Base-by-base conservation (phyloP, 305 asterid genomes). In the Fraxinus paxiana region DNA sequence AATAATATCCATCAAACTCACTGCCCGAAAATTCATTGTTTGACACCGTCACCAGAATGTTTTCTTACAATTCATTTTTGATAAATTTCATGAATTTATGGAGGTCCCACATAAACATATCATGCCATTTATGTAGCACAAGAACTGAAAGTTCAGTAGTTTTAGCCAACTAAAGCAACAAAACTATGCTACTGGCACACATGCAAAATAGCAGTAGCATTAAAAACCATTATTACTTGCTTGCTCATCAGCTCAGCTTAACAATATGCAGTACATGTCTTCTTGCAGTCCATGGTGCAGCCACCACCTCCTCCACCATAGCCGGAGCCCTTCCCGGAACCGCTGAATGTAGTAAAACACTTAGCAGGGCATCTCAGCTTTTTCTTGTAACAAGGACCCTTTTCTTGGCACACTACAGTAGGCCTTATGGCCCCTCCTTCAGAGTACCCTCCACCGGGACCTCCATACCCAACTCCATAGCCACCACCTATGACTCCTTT, bases 251-350 rank as follows among this genome's bases (percentile, higher is more conserved):
- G 71, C 31, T 67, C 28, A n/a, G 63, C 77, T 86, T 71, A 94
- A 87, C 99, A 96, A 22, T 82, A 87, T 79, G 97, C 98, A 4
- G 51, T 72, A 76, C 99, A 96, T 34, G 87, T 92, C 82, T 91
- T 87, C 89, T 85, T 73, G 91, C 99, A 96, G 63, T 94, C 98
- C 4, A 92, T 48, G 84, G 91, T 90, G 89, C 99, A 96, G 0
- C 98, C 96, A 6, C 98, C 99, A 5, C 59, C 94, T 0, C 97
- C 99, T 28, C 98, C 97, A 15, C 97, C 99, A 37, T 76, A 88
- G 0, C 99, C 98, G 67, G 85, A 92, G 0, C 97, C 97, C 88
- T 94, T 92, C 4, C 98, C 98, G 20, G 95, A 84, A 48, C 89
- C 86, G 84, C 89, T 81, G 86, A 83, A 94, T 0, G 98, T 88